Percentiles rank a stretch among this genome's conserved stretches.
These are phyloP conservation scores for Mrakia blollopis DNA, from an alignment of 768 basidiomycete genomes.

Conservation along the genomic window DNA sequence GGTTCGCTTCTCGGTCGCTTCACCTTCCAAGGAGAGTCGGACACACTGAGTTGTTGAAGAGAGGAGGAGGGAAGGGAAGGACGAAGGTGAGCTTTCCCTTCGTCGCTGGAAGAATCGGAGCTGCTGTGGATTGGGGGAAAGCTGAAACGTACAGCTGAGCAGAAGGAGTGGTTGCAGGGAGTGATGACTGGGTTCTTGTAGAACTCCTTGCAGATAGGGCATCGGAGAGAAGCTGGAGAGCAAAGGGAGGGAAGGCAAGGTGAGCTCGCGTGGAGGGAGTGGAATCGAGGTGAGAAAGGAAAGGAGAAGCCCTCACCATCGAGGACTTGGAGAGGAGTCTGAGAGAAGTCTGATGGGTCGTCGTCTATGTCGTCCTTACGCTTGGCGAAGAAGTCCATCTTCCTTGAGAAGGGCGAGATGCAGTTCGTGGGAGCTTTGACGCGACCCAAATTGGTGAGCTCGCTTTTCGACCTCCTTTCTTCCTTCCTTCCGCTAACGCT, in stretches of 20 bases:
- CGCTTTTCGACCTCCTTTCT: background rate
- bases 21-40: constrained; percentile 5
- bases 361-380: constrained; percentile 9
- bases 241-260: background rate
- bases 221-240: constrained; percentile 9
- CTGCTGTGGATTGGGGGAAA: no score
- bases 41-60: background rate
- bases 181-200: constrained; percentile 17
- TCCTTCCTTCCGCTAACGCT: background rate
- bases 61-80: background rate
- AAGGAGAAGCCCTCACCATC: background rate
- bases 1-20: background rate
- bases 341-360: constrained; percentile 9
- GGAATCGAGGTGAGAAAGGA: no score
- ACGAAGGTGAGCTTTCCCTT: background rate
- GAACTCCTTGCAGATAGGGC: constrained; percentile 23
- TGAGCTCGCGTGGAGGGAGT: background rate
- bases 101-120: background rate
- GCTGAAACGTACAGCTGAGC: background rate
- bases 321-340: background rate
- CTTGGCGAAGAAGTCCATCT: constrained; percentile 11
- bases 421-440: background rate
- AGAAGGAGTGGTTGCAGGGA: constrained; percentile 12
- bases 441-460: constrained; percentile 2
- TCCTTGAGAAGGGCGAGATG: background rate